A percentile compares a stretch with the other conserved stretches of the same genome.
Conservation (phyloP, 306 rosid species). For the Vigna unguiculata region DNA sequence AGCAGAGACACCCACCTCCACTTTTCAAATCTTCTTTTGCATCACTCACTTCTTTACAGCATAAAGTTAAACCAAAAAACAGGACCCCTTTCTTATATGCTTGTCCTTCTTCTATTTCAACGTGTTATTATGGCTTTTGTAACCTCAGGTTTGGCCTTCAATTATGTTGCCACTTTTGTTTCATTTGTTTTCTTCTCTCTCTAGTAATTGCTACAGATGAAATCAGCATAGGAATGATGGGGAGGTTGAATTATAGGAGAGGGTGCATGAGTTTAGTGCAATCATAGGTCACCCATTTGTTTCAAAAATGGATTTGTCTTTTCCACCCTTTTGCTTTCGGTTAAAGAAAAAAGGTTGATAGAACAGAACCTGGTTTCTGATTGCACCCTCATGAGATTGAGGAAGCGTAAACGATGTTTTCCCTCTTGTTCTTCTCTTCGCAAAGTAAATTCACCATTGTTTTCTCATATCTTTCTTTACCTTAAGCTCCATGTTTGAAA, state of each 20-base stretch:
- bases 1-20: conserved; percentile 51
- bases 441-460: conserved; percentile 58
- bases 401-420: conserved; percentile 83
- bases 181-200: conserved; percentile 23
- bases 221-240: conserved; percentile 52
- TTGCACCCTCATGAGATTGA: conserved; percentile 79
- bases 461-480: conserved; percentile 8
- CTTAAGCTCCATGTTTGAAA: conserved; percentile 29
- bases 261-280: conserved; percentile 67
- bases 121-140: conserved; percentile 35
- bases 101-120: conserved; percentile 34
- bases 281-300: conserved; percentile 62
- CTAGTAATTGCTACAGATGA: conserved; percentile 46
- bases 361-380: conserved; percentile 39
- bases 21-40: conserved; percentile 47
- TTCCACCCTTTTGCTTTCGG: conserved; percentile 50
- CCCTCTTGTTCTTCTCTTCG: conserved; percentile 86
- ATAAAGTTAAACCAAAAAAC: conserved; percentile 36
- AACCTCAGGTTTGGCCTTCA: conserved; percentile 43
- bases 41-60: conserved; percentile 50
- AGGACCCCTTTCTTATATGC: conserved; percentile 43
- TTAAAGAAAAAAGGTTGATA: conserved; percentile 45
- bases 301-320: conserved; percentile 38
- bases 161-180: not conserved
- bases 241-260: conserved; percentile 62